phyloP scores from a whole-genome alignment of 2,329 filamentous ascomycete genomes.

The Scedosporium minutisporum region DNA sequence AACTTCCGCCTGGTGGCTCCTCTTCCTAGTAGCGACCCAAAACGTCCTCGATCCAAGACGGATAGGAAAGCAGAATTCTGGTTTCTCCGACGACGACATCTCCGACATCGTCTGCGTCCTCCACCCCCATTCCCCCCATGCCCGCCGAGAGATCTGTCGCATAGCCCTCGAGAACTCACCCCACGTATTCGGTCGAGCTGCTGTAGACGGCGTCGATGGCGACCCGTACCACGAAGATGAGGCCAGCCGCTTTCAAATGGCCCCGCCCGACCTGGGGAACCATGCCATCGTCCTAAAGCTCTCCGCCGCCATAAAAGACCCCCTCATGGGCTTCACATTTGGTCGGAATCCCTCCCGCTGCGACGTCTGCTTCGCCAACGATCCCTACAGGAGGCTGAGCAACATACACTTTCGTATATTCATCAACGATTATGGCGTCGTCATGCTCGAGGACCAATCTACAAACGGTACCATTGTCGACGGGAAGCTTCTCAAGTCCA shows the following conservation, averaged over 20 bases:
- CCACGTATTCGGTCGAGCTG: conserved; percentile 39
- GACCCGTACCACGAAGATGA: conserved; percentile 43
- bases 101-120: conserved; percentile 85
- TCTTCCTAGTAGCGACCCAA: conserved; percentile 54
- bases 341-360: conserved; percentile 65
- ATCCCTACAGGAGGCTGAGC: conserved; percentile 67
- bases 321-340: conserved; percentile 69
- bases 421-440: conserved; percentile 70
- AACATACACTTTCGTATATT: conserved; percentile 96
- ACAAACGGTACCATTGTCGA: conserved; percentile 95
- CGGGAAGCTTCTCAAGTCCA: conserved; percentile 48
- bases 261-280: conserved; percentile 33
- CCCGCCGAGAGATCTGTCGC: conserved; percentile 57
- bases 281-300: conserved; percentile 73
- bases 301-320: conserved; percentile 62
- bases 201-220: conserved; percentile 38
- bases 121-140: conserved; percentile 64
- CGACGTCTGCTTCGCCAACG: conserved; percentile 60
- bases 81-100: conserved; percentile 71
- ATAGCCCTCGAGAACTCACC: conserved; percentile 37
- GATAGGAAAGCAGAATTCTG: conserved; percentile 69
- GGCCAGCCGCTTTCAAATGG: conserved; percentile 39
- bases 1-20: neutral
- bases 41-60: conserved; percentile 72
- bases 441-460: conserved; percentile 90